A percentile compares a stretch with the other conserved stretches of the same genome.
Conservation (phyloP, 208 protist genomes). For the Acanthamoeba castellanii region DNA sequence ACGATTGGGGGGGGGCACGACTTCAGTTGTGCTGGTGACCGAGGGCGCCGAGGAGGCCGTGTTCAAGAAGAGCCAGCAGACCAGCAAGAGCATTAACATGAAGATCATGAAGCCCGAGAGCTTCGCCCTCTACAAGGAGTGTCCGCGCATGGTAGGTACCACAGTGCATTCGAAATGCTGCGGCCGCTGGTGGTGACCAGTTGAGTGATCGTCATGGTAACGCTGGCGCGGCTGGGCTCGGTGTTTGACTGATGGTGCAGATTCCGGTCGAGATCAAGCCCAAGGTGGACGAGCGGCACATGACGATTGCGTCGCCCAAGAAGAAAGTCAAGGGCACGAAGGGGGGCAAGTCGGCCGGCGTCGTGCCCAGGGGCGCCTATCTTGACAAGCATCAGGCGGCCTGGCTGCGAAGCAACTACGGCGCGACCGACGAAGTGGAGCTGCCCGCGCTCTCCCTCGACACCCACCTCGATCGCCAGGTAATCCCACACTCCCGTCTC, state of each 20-base stretch:
- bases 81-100: constrained; percentile 34
- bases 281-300: constrained; percentile 28
- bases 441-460: not conserved
- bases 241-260: not conserved
- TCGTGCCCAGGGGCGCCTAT: not conserved
- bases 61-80: constrained; percentile 64
- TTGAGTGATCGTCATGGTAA: too few relatives aligned
- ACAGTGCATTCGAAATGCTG: not conserved
- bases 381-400: constrained; percentile 45
- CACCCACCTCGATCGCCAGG: not conserved
- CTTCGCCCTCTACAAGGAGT: constrained; percentile 65
- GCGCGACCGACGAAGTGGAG: not conserved
- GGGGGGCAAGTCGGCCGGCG: not conserved
- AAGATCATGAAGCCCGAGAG: constrained; percentile 69
- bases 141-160: constrained; percentile 47
- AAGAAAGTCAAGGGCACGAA: constrained; percentile 22
- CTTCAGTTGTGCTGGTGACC: constrained; percentile 64
- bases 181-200: not conserved
- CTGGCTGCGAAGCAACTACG: constrained; percentile 43
- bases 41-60: constrained; percentile 70
- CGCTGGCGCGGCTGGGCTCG: too few relatives aligned
- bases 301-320: constrained; percentile 55
- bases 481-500: not conserved
- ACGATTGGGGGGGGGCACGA: not conserved
- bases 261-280: constrained; percentile 1